phyloP scores from a whole-genome alignment of 495 filamentous ascomycete genomes.

The Melanomma pulvis-pyrius region DNA sequence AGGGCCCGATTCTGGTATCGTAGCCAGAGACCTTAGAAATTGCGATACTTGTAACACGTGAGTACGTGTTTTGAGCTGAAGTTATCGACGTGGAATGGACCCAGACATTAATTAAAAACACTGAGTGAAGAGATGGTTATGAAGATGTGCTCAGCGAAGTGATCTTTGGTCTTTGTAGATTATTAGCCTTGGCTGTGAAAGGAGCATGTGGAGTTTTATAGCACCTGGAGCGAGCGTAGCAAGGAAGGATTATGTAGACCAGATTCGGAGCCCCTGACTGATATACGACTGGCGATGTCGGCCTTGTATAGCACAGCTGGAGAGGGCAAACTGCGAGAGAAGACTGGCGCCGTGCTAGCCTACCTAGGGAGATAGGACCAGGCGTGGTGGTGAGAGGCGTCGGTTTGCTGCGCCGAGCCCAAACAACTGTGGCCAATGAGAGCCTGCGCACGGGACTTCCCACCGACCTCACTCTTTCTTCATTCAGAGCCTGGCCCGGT shows the following conservation, averaged over 20 bases:
- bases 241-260: no score
- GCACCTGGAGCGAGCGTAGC: background rate
- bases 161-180: no score
- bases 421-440: conserved; percentile 24
- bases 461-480: conserved; percentile 15
- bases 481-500: conserved; percentile 16
- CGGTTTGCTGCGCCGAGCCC: conserved; percentile 7
- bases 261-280: no score
- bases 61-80: conserved; percentile 1
- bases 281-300: no score
- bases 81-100: background rate
- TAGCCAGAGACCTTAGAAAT: no score
- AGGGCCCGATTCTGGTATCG: background rate
- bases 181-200: no score
- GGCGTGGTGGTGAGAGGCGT: background rate
- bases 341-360: background rate
- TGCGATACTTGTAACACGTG: background rate
- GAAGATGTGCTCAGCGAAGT: no score
- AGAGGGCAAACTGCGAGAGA: background rate
- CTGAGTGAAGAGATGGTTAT: no score
- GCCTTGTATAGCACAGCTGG: background rate
- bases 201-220: background rate
- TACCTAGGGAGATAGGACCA: background rate
- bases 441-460: conserved; percentile 4
- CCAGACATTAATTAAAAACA: background rate